Evolutionary conservation across 1,284 basidiomycete genomes (phyloP), one percentile per base, ranked within the genome.

Genomic region (Ustilago sp.): DNA sequence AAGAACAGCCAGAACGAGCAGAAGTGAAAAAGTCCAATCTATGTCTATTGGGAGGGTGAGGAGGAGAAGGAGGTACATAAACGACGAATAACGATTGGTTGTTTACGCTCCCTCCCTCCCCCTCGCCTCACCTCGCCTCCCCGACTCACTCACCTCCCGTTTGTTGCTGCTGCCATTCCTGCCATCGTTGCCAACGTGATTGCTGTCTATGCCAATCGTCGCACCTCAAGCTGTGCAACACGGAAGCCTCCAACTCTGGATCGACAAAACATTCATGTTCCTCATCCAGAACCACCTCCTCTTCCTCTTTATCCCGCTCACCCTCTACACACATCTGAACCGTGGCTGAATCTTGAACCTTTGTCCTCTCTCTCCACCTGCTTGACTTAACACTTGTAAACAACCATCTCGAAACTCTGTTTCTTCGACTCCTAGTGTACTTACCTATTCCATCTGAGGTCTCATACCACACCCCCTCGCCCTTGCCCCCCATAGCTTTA

Each of bases 381-480:
- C 55, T 32, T 15, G 48, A 50, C 5, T 50, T 8, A 2, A 28
- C 48, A 13, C 11, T 13, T 8, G 23, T 19, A 32, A 28, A 28
- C 15, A 50, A 31, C 15, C 31, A 31, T 4, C 23, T 31, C 58
- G 57, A 74, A n/a, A 57, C 43, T 15, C 60, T 52, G 23, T 47
- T 59, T 31, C 34, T 52, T 12, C 31, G 48, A 61, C 58, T 52
- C 17, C 31, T 19, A 50, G 45, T 58, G 39, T 38, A 68, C 64
- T 66, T 62, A 68, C 59, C 63, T 19, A 66, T 34, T 11, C 57
- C 59, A 39, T 47, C 58, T 9, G 62, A 55, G 12, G 66, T 64
- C 31, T 47, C 59, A 39, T 90, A 98, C 68, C 89, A 91, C 34
- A 97, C 87, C 0, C 96, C 96, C 50, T 90, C 90, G 0, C 93